Percentiles rank a stretch among this genome's conserved stretches.
Evolutionary conservation across 2,329 filamentous ascomycete species (phyloP).

Genomic region (Penicillium palitans): DNA sequence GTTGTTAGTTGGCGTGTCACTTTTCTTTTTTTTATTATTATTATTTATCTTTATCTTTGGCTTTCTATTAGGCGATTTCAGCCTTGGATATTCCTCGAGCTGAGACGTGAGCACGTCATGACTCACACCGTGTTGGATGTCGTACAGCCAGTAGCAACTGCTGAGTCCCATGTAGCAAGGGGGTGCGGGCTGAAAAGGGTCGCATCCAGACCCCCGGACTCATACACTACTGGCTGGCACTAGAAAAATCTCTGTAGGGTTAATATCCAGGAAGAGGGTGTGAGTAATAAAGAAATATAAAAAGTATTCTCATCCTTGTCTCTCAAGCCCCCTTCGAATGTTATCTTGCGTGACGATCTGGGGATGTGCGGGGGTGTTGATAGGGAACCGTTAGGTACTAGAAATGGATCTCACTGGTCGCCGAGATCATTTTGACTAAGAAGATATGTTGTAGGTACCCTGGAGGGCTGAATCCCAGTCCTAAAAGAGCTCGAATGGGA

Average conservation of each 20-base stretch:
- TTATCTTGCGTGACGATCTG: constrained; percentile 5
- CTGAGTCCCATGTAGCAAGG: neutral
- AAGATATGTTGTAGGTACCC: neutral
- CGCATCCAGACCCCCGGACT: neutral
- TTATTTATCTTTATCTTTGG: neutral
- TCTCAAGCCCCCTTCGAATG: neutral
- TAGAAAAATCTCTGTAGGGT: neutral
- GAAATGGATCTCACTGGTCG: constrained; percentile 4
- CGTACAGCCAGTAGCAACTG: neutral
- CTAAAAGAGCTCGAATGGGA: neutral
- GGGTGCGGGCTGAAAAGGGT: neutral
- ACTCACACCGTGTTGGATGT: constrained; percentile 14
- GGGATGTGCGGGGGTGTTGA: constrained; percentile 1
- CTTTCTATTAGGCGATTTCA: neutral
- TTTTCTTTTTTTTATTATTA: neutral
- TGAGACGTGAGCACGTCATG: constrained; percentile 19
- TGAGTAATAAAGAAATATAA: constrained; percentile 2
- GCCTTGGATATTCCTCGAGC: neutral
- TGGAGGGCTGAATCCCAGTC: neutral
- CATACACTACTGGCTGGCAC: neutral
- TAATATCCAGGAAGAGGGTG: neutral
- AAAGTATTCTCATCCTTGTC: neutral
- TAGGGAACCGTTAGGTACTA: constrained; percentile 1
- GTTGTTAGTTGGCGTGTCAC: neutral
- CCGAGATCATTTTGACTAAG: neutral